phyloP scores from a whole-genome alignment of 208 protist genomes.

The Novymonas esmeraldas region DNA sequence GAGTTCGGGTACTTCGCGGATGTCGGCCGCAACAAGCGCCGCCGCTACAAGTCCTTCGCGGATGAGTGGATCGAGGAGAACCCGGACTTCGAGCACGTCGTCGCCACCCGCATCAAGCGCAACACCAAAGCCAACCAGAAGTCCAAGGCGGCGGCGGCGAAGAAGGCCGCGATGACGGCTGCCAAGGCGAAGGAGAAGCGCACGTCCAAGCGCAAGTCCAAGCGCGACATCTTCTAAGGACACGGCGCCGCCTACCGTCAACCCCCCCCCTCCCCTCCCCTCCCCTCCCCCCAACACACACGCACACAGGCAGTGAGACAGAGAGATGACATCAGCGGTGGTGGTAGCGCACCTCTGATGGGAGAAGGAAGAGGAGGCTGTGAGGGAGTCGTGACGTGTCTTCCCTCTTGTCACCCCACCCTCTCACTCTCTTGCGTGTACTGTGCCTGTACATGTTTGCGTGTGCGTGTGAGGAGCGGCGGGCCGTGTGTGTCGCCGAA shows the following conservation, averaged over 20 bases:
- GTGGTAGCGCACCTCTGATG: too few species aligned
- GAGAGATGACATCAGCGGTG: too few species aligned
- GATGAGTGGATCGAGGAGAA: constrained; percentile 92
- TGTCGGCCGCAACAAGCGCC: constrained; percentile 75
- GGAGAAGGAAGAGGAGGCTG: too few species aligned
- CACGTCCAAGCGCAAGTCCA: constrained; percentile 59
- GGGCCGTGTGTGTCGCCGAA: too few species aligned
- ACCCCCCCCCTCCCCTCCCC: too few species aligned
- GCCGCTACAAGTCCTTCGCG: constrained; percentile 83
- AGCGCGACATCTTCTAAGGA: constrained; percentile 33
- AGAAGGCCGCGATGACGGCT: constrained; percentile 50
- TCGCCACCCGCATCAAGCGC: constrained; percentile 72
- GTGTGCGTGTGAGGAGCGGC: background rate
- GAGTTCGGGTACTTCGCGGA: constrained; percentile 87
- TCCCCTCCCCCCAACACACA: too few species aligned
- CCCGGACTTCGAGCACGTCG: constrained; percentile 72
- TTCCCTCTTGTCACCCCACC: background rate
- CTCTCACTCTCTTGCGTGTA: background rate
- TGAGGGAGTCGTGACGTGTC: too few species aligned
- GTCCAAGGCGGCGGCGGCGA: constrained; percentile 62
- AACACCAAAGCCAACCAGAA: constrained; percentile 81
- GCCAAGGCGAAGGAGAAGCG: constrained; percentile 56
- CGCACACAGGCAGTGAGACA: too few species aligned
- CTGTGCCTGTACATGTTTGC: background rate
- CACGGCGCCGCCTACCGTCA: too few species aligned